These are phyloP conservation scores for Capsella bursapastoris DNA, from an alignment of 345 rosid genomes.

Conservation along the genomic window DNA sequence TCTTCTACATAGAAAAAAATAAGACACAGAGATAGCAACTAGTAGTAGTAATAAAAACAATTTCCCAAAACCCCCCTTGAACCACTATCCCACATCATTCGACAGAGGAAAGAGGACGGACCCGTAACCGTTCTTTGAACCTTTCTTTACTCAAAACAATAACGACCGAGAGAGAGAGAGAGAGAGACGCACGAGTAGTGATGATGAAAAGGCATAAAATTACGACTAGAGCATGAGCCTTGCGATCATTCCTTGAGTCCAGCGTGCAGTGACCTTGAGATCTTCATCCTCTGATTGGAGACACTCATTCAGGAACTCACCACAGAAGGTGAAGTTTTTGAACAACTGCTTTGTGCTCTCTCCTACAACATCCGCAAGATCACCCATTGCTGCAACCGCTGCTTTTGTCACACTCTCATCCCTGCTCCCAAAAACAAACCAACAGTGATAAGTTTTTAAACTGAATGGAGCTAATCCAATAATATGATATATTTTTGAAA, in stretches of 20 bases:
- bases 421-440: conserved; percentile 47
- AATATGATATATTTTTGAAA: not conserved
- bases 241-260: conserved; percentile 89
- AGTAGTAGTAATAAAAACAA: conserved; percentile 16
- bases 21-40: conserved; percentile 27
- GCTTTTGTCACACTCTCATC: conserved; percentile 90
- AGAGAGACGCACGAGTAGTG: conserved; percentile 10
- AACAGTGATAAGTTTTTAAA: not conserved
- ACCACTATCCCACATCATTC: conserved; percentile 35
- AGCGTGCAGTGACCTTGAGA: conserved; percentile 81
- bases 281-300: conserved; percentile 83
- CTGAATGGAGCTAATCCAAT: not conserved
- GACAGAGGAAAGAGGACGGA: conserved; percentile 33
- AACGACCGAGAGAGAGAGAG: conserved; percentile 23
- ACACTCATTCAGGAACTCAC: conserved; percentile 72
- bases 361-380: conserved; percentile 90
- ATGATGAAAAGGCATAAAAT: not conserved
- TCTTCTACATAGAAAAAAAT: conserved; percentile 17
- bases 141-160: conserved; percentile 35
- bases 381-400: conserved; percentile 92
- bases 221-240: conserved; percentile 63
- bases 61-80: conserved; percentile 23
- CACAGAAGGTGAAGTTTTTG: conserved; percentile 61
- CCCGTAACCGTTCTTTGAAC: conserved; percentile 27
- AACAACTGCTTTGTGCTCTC: conserved; percentile 68